Base-by-base conservation (phyloP, 176 grass and related monocot genomes). In the Rhynchospora breviuscula region DNA sequence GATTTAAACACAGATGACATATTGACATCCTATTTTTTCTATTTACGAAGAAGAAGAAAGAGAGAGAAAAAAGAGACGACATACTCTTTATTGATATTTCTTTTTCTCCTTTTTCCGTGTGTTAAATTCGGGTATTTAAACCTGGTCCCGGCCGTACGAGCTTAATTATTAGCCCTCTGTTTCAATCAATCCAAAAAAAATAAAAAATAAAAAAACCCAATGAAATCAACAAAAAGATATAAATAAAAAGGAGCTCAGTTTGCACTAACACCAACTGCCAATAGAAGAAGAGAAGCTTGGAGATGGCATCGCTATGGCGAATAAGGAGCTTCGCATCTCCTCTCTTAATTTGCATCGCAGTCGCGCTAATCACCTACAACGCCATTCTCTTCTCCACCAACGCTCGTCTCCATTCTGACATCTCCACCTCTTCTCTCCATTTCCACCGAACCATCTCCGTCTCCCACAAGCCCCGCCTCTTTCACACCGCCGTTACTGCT, bases 401-500 rank as follows among this genome's bases (percentile, higher is more conserved):
- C 82, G 11, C 70, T 75, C 83, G 53, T 13, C 81, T 78, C 56
- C 80, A 67, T 8, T 72, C 70, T 62, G 79, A 85, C 25, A 62
- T 87, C 26, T 78, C 63, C 35, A 51, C 79, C 46, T 67, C 80
- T 76, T 63, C 89, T 60, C 82, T 71, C 62, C 84, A 52, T 53
- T 45, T 60, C 47, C 31, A 52, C 57, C 40, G 63, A 52, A 7
- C 85, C 65, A 25, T 70, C 51, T 19, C 84, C 86, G 71, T 85
- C 18, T 73, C 87, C 67, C 85, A 79, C 81, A 25, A 51, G 10
- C 63, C 58, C 44, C 84, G 87, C 83, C 44, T 19, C 35, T 98
- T 98, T 87, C 95, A 98, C 92, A 94, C 92, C 23, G 95, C 95
- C 22, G 92, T 95, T 25, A 98, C 95, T 1, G 86, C 95, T 15